A percentile compares a stretch with the other conserved stretches of the same genome.
phyloP scores from a whole-genome alignment of 129 eudicot species.

The Arctium lappa region DNA sequence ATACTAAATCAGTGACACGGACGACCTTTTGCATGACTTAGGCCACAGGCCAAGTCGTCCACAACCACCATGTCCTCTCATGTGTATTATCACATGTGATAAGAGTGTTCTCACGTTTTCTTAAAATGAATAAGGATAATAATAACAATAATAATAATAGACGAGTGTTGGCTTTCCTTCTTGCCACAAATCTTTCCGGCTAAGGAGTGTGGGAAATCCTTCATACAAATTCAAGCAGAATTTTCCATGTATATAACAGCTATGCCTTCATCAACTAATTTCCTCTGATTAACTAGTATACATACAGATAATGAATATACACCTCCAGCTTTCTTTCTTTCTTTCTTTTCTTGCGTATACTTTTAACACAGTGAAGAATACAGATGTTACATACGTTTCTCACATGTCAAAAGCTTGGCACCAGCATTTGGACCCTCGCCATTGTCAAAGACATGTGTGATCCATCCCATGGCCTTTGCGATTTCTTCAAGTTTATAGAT shows the following conservation, averaged over 20 bases:
- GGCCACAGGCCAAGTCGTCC: no score
- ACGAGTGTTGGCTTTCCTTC: no score
- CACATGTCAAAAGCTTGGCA: conserved; percentile 74
- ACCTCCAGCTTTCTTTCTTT: neutral
- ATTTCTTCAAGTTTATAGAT: conserved; percentile 54
- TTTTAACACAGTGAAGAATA: neutral
- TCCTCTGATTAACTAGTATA: neutral
- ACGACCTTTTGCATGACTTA: no score
- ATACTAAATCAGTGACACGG: no score
- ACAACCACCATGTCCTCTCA: no score
- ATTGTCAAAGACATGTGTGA: conserved; percentile 49
- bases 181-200: no score
- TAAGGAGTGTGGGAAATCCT: no score
- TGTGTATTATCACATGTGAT: no score
- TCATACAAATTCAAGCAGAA: neutral
- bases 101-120: no score
- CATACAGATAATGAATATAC: neutral
- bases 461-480: conserved; percentile 82
- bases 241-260: neutral
- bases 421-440: conserved; percentile 81
- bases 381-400: conserved; percentile 50
- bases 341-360: neutral
- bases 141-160: no score
- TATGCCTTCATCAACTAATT: conserved; percentile 13
- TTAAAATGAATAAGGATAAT: no score